phyloP scores from a whole-genome alignment of 495 filamentous ascomycete genomes.

The Daldinia caldariorum region DNA sequence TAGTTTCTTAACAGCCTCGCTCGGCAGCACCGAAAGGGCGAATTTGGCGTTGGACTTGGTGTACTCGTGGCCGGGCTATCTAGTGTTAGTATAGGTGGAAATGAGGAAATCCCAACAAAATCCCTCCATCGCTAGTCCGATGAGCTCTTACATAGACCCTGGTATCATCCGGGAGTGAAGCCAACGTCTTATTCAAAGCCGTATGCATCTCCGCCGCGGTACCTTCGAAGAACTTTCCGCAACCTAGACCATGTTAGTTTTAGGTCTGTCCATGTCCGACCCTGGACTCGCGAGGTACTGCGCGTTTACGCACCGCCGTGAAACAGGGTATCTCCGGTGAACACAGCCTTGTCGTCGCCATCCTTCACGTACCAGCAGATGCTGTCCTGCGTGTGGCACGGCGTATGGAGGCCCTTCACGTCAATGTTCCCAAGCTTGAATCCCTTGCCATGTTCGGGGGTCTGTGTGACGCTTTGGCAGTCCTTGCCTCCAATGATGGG shows the following conservation, averaged over 20 bases:
- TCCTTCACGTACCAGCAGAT: conserved; percentile 92
- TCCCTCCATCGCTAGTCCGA: not conserved
- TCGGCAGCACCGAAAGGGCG: conserved; percentile 74
- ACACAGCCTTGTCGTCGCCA: conserved; percentile 80
- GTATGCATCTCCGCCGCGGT: conserved; percentile 90
- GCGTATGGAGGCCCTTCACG: conserved; percentile 91
- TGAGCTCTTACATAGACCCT: conserved; percentile 79
- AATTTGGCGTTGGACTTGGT: conserved; percentile 95
- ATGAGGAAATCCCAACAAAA: not conserved
- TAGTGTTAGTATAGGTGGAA: not conserved
- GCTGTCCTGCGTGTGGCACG: conserved; percentile 97
- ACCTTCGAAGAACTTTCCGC: conserved; percentile 97
- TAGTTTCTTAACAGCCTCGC: conserved; percentile 79
- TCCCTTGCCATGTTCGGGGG: conserved; percentile 74
- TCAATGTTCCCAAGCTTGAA: conserved; percentile 89
- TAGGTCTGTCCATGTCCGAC: not conserved
- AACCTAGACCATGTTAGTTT: conserved; percentile 64
- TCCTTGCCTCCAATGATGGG: conserved; percentile 88
- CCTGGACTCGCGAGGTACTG: not conserved
- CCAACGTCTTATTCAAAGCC: conserved; percentile 87
- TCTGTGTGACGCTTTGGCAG: conserved; percentile 80
- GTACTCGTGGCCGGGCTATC: conserved; percentile 92
- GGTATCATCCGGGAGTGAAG: conserved; percentile 86
- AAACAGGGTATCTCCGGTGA: conserved; percentile 96
- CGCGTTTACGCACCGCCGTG: conserved; percentile 73